A percentile compares a stretch with the other conserved stretches of the same genome.
Evolutionary conservation across 2,329 filamentous ascomycete species (phyloP).

Genomic region (Furcasterigmium sp.): DNA sequence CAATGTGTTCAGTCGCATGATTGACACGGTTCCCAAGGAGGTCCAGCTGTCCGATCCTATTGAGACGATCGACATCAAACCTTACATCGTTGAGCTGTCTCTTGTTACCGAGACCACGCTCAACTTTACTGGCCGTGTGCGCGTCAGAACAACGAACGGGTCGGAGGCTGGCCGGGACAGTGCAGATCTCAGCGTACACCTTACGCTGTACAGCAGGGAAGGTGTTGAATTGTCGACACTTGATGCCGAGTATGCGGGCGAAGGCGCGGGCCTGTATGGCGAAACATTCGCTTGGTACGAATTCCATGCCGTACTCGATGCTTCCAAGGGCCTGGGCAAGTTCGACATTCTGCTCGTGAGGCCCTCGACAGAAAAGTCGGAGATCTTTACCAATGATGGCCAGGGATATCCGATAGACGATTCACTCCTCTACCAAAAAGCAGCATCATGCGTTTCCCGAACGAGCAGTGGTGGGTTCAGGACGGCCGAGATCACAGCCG

Average conservation of each 20-base stretch:
- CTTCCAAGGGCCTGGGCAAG: constrained; percentile 20
- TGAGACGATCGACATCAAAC: constrained; percentile 23
- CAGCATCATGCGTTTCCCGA: constrained; percentile 17
- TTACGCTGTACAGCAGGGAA: constrained; percentile 9
- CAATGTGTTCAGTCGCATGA: constrained; percentile 24
- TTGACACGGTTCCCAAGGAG: constrained; percentile 24
- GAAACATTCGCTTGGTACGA: constrained; percentile 23
- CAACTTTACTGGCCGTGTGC: constrained; percentile 18
- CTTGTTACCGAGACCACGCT: constrained; percentile 19
- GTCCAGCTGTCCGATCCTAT: constrained; percentile 23
- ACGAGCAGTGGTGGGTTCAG: constrained; percentile 7
- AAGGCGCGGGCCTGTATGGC: constrained; percentile 14
- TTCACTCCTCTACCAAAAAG: constrained; percentile 18
- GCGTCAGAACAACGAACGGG: constrained; percentile 14
- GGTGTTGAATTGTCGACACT: constrained; percentile 6
- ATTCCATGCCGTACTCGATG: constrained; percentile 18
- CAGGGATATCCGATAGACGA: constrained; percentile 21
- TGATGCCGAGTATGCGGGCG: constrained; percentile 13
- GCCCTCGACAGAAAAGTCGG: constrained; percentile 16
- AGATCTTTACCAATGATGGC: constrained; percentile 18
- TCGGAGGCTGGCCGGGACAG: constrained; percentile 6
- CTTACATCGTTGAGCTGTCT: constrained; percentile 20
- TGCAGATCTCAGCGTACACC: constrained; percentile 11
- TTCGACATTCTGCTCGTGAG: constrained; percentile 22
- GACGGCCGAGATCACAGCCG: constrained; percentile 8